Conservation (phyloP, 2,329 filamentous ascomycete genomes). For the Rhinocladiella mackenziei region DNA sequence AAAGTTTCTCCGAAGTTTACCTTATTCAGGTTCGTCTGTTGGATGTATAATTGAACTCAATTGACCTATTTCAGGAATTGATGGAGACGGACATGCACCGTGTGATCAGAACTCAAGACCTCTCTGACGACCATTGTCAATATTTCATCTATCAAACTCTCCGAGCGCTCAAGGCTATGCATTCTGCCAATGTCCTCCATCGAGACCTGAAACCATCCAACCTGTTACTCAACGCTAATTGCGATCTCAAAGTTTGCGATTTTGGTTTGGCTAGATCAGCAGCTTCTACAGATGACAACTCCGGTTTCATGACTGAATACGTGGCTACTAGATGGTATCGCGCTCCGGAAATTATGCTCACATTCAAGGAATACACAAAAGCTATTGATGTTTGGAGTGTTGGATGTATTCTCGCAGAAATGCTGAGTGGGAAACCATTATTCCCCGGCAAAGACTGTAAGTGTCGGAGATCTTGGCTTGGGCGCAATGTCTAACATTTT, state of each 20-base stretch:
- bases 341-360: slow-evolving; percentile 99
- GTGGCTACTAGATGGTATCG: slow-evolving; percentile 98
- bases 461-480: slow-evolving; percentile 38
- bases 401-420: slow-evolving; percentile 95
- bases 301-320: slow-evolving; percentile 99
- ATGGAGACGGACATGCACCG: slow-evolving; percentile 99
- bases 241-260: slow-evolving; percentile 97
- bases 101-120: slow-evolving; percentile 95
- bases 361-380: slow-evolving; percentile 99
- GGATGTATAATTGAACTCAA: background rate
- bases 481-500: slow-evolving; percentile 3
- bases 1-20: slow-evolving; percentile 95
- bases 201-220: slow-evolving; percentile 97
- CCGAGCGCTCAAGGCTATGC: slow-evolving; percentile 96
- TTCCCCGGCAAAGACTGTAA: slow-evolving; percentile 98
- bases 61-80: slow-evolving; percentile 63
- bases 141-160: slow-evolving; percentile 99
- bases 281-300: slow-evolving; percentile 96
- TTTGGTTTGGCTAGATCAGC: slow-evolving; percentile 94
- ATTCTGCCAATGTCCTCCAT: slow-evolving; percentile 96
- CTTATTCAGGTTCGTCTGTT: slow-evolving; percentile 74
- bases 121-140: slow-evolving; percentile 98
- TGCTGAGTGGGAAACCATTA: slow-evolving; percentile 95
- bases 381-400: slow-evolving; percentile 99
- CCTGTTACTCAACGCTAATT: slow-evolving; percentile 94